Evolutionary conservation across 208 protist genomes (phyloP).

Genomic region (Wallacemonas rigidus): DNA sequence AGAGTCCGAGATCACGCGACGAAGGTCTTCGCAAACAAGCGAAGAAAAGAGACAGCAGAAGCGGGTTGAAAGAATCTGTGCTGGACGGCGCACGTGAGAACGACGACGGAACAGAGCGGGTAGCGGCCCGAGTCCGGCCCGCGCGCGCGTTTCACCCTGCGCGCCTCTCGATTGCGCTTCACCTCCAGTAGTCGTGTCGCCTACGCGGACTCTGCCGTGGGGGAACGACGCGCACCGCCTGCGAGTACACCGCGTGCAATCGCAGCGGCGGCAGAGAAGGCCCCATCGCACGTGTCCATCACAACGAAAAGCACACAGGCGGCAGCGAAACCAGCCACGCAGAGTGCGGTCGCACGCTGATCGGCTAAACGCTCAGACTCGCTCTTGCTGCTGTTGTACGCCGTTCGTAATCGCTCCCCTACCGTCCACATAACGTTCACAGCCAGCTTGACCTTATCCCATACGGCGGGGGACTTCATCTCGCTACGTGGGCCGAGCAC

Average conservation of each 20-base stretch:
- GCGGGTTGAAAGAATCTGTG: too few species aligned
- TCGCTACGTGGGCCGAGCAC: background rate
- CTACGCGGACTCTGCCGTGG: background rate
- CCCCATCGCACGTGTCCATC: slow-evolving; percentile 50
- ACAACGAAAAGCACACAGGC: slow-evolving; percentile 40
- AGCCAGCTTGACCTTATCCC: slow-evolving; percentile 42
- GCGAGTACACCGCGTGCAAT: slow-evolving; percentile 9
- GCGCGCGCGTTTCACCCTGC: too few species aligned
- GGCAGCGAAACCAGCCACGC: slow-evolving; percentile 36
- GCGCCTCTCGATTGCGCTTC: too few species aligned
- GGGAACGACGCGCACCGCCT: background rate
- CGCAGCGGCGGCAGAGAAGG: slow-evolving; percentile 17
- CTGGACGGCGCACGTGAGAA: too few species aligned
- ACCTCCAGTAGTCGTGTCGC: too few species aligned
- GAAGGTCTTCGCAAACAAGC: too few species aligned
- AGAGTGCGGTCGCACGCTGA: slow-evolving; percentile 40
- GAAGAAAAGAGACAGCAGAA: too few species aligned
- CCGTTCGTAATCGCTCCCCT: slow-evolving; percentile 60
- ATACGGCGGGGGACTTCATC: slow-evolving; percentile 25
- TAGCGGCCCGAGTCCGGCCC: too few species aligned
- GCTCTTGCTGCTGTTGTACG: slow-evolving; percentile 75
- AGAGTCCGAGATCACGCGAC: too few species aligned
- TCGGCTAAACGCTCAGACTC: slow-evolving; percentile 50
- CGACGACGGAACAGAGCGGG: too few species aligned
- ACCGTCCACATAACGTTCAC: slow-evolving; percentile 66